A percentile compares a stretch with the other conserved stretches of the same genome.
Conservation (phyloP, 2,329 filamentous ascomycete species). For the Thielaviopsis punctulata region DNA sequence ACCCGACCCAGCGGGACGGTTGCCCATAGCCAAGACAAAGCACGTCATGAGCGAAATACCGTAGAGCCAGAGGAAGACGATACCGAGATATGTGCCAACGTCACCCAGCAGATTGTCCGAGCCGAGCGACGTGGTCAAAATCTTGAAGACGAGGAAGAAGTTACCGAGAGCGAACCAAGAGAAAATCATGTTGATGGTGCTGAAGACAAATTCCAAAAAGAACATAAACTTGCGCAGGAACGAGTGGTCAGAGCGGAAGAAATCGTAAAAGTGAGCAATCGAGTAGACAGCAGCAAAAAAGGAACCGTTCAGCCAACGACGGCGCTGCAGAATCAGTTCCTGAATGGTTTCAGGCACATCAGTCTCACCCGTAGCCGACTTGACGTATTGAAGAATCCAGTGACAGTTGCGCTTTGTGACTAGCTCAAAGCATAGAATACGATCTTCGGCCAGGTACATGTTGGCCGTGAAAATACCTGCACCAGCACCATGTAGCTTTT, state of each 20-base stretch:
- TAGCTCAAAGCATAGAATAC: constrained; percentile 84
- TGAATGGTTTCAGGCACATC: constrained; percentile 90
- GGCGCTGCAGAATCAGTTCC: constrained; percentile 91
- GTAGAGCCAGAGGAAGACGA: constrained; percentile 75
- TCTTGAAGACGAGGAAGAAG: constrained; percentile 98
- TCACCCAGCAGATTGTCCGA: constrained; percentile 72
- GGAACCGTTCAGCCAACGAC: constrained; percentile 94
- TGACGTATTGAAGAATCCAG: constrained; percentile 99
- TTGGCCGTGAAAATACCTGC: constrained; percentile 96
- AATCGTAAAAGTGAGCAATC: constrained; percentile 81
- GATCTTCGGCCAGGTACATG: constrained; percentile 83
- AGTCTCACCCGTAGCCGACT: constrained; percentile 86
- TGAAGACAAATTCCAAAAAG: constrained; percentile 90
- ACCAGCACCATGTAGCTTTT: constrained; percentile 87
- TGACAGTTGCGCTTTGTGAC: constrained; percentile 87
- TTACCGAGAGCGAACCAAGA: constrained; percentile 97
- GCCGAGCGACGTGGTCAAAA: constrained; percentile 76
- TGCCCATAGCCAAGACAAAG: constrained; percentile 92
- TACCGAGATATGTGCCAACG: constrained; percentile 59
- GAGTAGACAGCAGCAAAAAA: constrained; percentile 99
- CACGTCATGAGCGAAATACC: constrained; percentile 78
- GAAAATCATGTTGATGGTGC: constrained; percentile 80
- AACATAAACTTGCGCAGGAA: constrained; percentile 75
- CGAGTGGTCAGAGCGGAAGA: constrained; percentile 87
- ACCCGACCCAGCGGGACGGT: constrained; percentile 85